Base-by-base conservation (phyloP, 495 filamentous ascomycete species). In the Aspergillus saccharolyticus region DNA sequence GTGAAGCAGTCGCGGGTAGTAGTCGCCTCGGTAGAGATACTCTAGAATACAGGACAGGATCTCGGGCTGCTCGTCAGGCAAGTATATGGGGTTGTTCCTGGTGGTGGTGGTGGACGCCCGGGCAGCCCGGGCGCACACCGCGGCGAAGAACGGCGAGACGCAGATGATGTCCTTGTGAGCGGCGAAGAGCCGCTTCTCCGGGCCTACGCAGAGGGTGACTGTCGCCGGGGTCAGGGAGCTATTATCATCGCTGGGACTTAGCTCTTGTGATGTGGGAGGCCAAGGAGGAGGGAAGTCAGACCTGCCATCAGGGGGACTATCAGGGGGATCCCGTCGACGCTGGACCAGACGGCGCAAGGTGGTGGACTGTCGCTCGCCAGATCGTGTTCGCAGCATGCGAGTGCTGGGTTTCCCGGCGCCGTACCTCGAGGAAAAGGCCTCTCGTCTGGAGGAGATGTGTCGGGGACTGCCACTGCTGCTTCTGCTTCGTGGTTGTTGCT, bases 11-110 rank as follows among this genome's bases (percentile, higher is more conserved):
- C 86, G 83, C 0, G 89, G 91, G 56, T 86, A 92, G 72, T 97
- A 97, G 69, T 96, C 91, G 61, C 89, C 91, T 79, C 92, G 91
- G 81, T 97, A 96, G 57, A 96, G 85, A 65, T 88, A 96, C 68
- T 96, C 91, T 50, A 97, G 84, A 17, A 97, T 78, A 18, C 87
- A 90, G 24, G 91, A 94, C 78, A 97, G 89, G 64, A 94, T 85
- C 67, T 95, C 90, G 16, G 92, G 89, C 63, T 90, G 83, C 71
- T 96, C 91, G 54, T 91, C 83, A 4, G 92, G 89, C 22, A 97
- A 84, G 52, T 85, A 75, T 63, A 96, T 84, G 58, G 84, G 83
- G 72, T 78, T 78, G 42, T 62, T 61, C 4, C 4, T 4, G 25
- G 25, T 28, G 25, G 60, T 19, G 60, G 63, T 8, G 22, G 47